Percentiles rank a stretch among this genome's conserved stretches.
phyloP scores from a whole-genome alignment of 2,329 filamentous ascomycete genomes.

The Alternaria rosae region DNA sequence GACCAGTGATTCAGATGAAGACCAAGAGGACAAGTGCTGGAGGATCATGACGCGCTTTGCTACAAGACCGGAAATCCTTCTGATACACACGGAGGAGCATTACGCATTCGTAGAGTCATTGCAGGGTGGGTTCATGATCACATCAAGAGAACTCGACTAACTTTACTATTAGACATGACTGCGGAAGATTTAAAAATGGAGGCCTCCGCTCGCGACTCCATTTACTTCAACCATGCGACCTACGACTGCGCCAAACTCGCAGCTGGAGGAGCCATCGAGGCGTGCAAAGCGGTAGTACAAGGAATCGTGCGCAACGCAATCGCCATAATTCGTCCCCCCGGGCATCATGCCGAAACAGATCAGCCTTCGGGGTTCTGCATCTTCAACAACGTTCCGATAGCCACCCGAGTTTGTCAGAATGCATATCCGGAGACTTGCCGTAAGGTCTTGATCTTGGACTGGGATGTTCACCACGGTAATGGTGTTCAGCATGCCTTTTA shows the following conservation, averaged over 20 bases:
- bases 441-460: constrained; percentile 92
- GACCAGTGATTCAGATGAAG: constrained; percentile 59
- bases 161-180: constrained; percentile 46
- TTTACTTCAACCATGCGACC: constrained; percentile 75
- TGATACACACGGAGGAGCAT: constrained; percentile 80
- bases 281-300: constrained; percentile 86
- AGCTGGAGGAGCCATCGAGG: constrained; percentile 93
- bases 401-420: constrained; percentile 83
- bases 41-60: constrained; percentile 82
- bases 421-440: constrained; percentile 82
- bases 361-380: constrained; percentile 93
- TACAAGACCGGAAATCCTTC: constrained; percentile 78
- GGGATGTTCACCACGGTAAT: constrained; percentile 83
- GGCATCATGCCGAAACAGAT: constrained; percentile 90
- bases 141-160: constrained; percentile 19
- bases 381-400: constrained; percentile 97
- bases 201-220: constrained; percentile 59
- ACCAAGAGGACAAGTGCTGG: constrained; percentile 61
- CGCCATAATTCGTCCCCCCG: constrained; percentile 91
- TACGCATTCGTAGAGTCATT: constrained; percentile 77
- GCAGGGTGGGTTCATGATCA: constrained; percentile 46
- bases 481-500: constrained; percentile 98
- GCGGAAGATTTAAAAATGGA: constrained; percentile 72
- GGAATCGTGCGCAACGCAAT: constrained; percentile 92
- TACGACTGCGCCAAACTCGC: constrained; percentile 83